Conservation (phyloP, 2,329 filamentous ascomycete species). For the Colletotrichum eremochloae region DNA sequence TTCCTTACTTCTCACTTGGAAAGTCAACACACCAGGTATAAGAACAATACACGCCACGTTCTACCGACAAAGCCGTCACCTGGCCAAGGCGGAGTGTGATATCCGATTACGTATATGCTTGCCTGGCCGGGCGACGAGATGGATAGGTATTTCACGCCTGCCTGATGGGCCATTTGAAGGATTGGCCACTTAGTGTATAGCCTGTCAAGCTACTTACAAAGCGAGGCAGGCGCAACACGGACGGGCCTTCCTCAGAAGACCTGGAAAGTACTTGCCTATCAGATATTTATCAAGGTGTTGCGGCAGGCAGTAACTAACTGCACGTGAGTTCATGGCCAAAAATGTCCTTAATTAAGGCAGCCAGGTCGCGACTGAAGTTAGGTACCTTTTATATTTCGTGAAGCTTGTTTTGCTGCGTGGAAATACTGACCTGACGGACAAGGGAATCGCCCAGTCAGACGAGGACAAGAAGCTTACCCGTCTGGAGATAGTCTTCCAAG, state of each 20-base stretch:
- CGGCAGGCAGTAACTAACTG: neutral
- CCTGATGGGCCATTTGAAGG: neutral
- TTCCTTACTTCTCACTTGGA: too few species aligned
- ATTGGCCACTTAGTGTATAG: too few species aligned
- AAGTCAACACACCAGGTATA: too few species aligned
- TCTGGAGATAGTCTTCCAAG: conserved; percentile 1
- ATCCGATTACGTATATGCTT: too few species aligned
- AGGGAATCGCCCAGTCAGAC: neutral
- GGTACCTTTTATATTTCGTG: neutral
- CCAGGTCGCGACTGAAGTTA: too few species aligned
- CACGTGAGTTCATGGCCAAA: neutral
- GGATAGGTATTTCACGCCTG: too few species aligned
- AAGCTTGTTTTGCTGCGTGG: neutral
- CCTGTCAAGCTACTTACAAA: neutral
- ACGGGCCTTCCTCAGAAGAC: neutral
- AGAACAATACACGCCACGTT: too few species aligned
- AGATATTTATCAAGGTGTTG: neutral
- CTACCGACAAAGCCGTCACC: too few species aligned
- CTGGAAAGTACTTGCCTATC: neutral
- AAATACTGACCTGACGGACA: neutral
- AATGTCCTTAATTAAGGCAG: neutral
- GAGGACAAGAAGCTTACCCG: neutral
- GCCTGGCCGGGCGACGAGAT: too few species aligned
- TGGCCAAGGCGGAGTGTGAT: too few species aligned
- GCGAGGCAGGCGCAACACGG: neutral